Base-by-base conservation (phyloP, 108 stramenopile genomes). In the Craspedostauros australis region DNA sequence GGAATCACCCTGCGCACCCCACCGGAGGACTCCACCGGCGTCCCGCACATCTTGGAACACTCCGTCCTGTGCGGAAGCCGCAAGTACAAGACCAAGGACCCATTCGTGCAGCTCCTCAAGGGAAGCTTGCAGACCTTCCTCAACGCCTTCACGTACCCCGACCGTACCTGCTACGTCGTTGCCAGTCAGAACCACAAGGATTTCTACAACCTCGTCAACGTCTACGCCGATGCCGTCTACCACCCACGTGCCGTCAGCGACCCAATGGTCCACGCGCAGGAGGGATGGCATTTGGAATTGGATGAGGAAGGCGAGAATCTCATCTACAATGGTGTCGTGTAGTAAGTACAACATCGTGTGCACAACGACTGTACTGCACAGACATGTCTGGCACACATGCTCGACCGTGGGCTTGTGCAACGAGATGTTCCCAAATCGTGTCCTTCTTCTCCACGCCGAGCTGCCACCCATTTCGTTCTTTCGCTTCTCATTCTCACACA, bases 121-220 rank as follows among this genome's bases (percentile, higher is more conserved):
- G 95, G 96, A 27, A 72, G 68, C 38, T 60, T 98, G 23, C 95
- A 98, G 66, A 99, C 97, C 20, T 98, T 98, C 60, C 60, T 99
- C 45, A 99, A 99, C 76, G 99, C 99, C 21, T 96, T 98, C 55
- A 99, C 99, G 3, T 97, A 98, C 55, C 97, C 96, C 21, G 99
- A 99, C 68, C 62, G 90, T 16, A 99, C 99, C 38, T 95, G 95
- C 64, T 99, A 99, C 66, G 96, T 97, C 0, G 96, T 97, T n/a
- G 95, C 98, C 1, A 80, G 76, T 59, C 95, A 93, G 55, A 99
- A 99, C 80, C 73, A 69, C 16, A 93, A 96, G 73, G 99, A 99
- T 69, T 99, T 97, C 61, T 93, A 95, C 79, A 99, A 99, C 70
- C 86, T 99, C 34, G 90, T 96, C 77, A 93, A 96, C 62, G 97